These are phyloP conservation scores for Ophiocordyceps camponoti-floridani DNA, from an alignment of 2,329 filamentous ascomycete species.

Conservation along the genomic window DNA sequence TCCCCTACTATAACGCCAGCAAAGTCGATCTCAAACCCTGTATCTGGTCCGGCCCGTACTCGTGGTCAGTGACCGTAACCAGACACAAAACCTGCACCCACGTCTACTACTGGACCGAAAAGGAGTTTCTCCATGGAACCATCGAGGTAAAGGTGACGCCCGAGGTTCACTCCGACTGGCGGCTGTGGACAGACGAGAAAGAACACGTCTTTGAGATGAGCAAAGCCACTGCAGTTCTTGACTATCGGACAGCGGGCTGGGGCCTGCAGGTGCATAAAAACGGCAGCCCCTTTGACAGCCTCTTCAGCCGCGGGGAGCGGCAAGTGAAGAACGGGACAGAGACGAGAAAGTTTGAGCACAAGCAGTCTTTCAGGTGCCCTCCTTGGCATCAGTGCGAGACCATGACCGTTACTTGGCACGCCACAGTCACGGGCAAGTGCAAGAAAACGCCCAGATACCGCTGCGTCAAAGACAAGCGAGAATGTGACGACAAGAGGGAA, in stretches of 20 bases:
- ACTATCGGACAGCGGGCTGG: background rate
- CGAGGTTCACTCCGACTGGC: background rate
- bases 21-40: background rate
- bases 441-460: background rate
- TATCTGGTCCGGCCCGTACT: background rate
- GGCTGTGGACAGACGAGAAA: background rate
- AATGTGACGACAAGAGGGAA: background rate
- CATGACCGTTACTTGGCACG: background rate
- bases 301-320: background rate
- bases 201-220: background rate
- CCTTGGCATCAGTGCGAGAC: background rate
- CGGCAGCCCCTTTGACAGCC: background rate
- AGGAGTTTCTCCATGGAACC: background rate
- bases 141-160: background rate
- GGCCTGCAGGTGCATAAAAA: background rate
- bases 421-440: background rate
- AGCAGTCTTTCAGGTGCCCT: background rate
- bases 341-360: background rate
- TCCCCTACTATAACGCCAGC: background rate
- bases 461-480: background rate
- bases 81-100: background rate
- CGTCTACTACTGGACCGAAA: background rate
- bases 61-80: background rate
- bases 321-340: background rate
- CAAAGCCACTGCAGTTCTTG: background rate